Evolutionary conservation across 169 alveolate species (phyloP), one percentile per base, ranked within the genome.

Genomic region (Babesia sp.): DNA sequence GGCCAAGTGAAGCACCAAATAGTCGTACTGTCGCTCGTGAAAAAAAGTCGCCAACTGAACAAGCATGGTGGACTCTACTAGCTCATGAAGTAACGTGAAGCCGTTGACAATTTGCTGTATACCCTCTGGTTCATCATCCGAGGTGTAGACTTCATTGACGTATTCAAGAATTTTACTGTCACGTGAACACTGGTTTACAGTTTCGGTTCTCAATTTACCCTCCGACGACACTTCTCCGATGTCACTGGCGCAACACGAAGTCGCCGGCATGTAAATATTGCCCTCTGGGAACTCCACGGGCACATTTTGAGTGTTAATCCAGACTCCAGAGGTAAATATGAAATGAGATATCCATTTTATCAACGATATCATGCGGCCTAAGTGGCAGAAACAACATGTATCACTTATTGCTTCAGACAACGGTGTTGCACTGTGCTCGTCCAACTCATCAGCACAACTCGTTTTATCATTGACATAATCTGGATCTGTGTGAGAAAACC

Each of bases 281-380:
- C n/a, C 6, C 56, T 48, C 20, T 48, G 56, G 56, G 12, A 48
- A 48, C 20, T 7, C 7, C 12, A 48, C 56, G 20, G 28, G 7
- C 7, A 9, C 18, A 48, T 48, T 48, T 12, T 20, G 56, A 6
- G 12, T 48, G 7, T 48, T 20, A 20, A 48, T 20, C 56, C 56
- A 48, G 20, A 48, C 28, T 48, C 56, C 56, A 18, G 56, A 48
- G 11, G 86, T 76, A 58, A 76, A 76, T 22, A 76, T 20, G 41
- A 36, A 59, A 41, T 76, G 86, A 18, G 79, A 26, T n/a, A 76
- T n/a, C 86, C 71, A 69, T 36, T 76, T 77, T 2, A 66, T 36
- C 57, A 68, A 45, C 48, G 36, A 9, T 26, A 67, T 5, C 70
- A 76, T 41, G 57, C 73, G 78, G 36, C 60, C 74, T 0, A 76